Base-by-base conservation (phyloP, 495 filamentous ascomycete genomes). In the Penicillium mononematosum region DNA sequence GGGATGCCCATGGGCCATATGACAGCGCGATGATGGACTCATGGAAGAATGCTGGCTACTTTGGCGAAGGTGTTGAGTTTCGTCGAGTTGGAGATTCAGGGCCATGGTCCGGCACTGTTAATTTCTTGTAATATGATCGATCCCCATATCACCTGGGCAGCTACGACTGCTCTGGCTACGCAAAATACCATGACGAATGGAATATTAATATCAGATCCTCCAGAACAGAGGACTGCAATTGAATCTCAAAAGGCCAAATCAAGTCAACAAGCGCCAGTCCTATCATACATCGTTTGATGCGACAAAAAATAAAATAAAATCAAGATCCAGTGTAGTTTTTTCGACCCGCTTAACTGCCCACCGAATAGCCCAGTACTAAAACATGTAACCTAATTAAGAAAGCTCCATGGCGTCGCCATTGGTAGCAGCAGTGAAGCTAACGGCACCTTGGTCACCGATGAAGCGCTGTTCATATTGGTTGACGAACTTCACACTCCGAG, bases 41-140 rank as follows among this genome's bases (percentile, higher is more conserved):
- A 0, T 98, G 94, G 94, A 83, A 86, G 57, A 81, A 87, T 53
- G 90, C 91, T 11, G 95, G 95, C 5, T 98, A 96, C 62, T 98
- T 98, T 75, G 91, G 87, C 2, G 90, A 96, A 61, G 93, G 90
- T 0, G 90, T 96, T 24, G 93, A 98, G 69, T 98, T 98, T 66
- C 78, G 88, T 51, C 78, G 72, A 42, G 82, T 75, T 5, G 86
- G 83, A 12, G 80, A 83, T 29, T 75, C 80, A 25, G 66, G 65
- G 39, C 68, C 71, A 32, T 96, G 92, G 92, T 84, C 70, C 41
- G 72, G 78, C 41, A 59, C 79, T 14, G 82, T 81, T 17, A 77
- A 75, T 53, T 92, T 92, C 80, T 75, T 82, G 66, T 86, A 67
- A 81, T 51, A 58, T 45, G 38, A 32, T 11, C 16, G 38, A 32